Evolutionary conservation across 2,329 filamentous ascomycete genomes (phyloP).

Genomic region (Ascocoryne sarcoides): DNA sequence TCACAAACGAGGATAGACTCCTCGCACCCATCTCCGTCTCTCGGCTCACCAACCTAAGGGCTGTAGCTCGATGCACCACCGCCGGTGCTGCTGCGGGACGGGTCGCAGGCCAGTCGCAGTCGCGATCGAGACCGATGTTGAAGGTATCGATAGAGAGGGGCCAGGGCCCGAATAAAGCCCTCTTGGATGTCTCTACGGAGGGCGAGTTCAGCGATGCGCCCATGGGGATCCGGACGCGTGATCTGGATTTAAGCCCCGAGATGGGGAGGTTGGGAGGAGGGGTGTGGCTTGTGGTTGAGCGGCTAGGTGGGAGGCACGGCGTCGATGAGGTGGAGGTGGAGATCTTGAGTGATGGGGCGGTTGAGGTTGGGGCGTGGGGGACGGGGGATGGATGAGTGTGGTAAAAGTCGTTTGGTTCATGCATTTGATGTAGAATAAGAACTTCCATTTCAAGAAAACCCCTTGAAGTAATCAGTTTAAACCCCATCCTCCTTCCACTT

Average conservation of each 20-base stretch:
- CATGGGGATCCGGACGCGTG: slow-evolving; percentile 57
- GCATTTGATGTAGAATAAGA: too few species aligned
- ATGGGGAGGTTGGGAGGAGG: slow-evolving; percentile 42
- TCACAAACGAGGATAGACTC: slow-evolving; percentile 41
- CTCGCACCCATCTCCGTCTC: slow-evolving; percentile 22
- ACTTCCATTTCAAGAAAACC: too few species aligned
- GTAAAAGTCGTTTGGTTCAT: too few species aligned
- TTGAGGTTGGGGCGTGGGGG: slow-evolving; percentile 29
- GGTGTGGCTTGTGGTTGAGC: slow-evolving; percentile 75
- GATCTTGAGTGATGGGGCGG: slow-evolving; percentile 33
- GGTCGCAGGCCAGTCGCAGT: background rate
- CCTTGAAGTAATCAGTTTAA: too few species aligned
- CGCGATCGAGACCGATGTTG: slow-evolving; percentile 39
- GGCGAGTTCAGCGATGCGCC: slow-evolving; percentile 65
- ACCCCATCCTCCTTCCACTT: too few species aligned
- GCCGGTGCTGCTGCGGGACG: background rate
- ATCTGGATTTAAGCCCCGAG: slow-evolving; percentile 67
- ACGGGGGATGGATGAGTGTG: slow-evolving; percentile 21
- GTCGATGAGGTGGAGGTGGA: slow-evolving; percentile 45
- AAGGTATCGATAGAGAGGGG: slow-evolving; percentile 67
- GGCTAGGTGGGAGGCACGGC: slow-evolving; percentile 46
- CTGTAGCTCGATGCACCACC: slow-evolving; percentile 14
- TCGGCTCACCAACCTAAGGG: slow-evolving; percentile 18
- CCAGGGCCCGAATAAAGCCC: slow-evolving; percentile 56
- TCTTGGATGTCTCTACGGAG: slow-evolving; percentile 58